Evolutionary conservation across 441 rosid genomes (phyloP).

Genomic region (Kokia cookei): DNA sequence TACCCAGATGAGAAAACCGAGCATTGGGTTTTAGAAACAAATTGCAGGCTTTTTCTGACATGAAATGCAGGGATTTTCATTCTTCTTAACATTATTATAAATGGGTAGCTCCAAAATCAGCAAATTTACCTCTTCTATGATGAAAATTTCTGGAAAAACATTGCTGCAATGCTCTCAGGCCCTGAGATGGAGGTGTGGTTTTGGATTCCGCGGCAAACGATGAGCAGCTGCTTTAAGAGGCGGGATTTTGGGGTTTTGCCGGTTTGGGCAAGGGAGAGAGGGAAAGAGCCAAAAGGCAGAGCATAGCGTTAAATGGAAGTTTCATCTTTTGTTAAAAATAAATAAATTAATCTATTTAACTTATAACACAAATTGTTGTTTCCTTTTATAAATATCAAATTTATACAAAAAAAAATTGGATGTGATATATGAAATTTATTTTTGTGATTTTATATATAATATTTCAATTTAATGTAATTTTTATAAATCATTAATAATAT

Average conservation of each 20-base stretch:
- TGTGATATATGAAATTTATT: too few species aligned
- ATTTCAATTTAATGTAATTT: too few species aligned
- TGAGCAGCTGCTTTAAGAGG: not conserved
- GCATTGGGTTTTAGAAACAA: conserved; percentile 9
- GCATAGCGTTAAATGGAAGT: not conserved
- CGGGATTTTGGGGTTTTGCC: not conserved
- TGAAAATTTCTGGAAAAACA: not conserved
- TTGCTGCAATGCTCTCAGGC: not conserved
- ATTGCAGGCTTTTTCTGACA: conserved; percentile 26
- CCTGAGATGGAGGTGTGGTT: not conserved
- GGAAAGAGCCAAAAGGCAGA: not conserved
- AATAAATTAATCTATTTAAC: too few species aligned
- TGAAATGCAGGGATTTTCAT: conserved; percentile 22
- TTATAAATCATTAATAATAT: too few species aligned
- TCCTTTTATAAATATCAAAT: too few species aligned
- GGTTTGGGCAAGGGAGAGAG: not conserved
- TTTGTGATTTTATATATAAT: too few species aligned
- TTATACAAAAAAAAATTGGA: too few species aligned
- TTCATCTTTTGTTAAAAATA: not conserved
- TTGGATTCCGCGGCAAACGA: not conserved
- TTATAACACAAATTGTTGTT: too few species aligned
- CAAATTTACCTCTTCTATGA: not conserved
- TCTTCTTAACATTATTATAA: conserved; percentile 39
- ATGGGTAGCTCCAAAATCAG: conserved; percentile 2
- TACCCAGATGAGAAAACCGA: conserved; percentile 18